phyloP scores from a whole-genome alignment of 129 eudicot genomes.

The Calendula officinalis region DNA sequence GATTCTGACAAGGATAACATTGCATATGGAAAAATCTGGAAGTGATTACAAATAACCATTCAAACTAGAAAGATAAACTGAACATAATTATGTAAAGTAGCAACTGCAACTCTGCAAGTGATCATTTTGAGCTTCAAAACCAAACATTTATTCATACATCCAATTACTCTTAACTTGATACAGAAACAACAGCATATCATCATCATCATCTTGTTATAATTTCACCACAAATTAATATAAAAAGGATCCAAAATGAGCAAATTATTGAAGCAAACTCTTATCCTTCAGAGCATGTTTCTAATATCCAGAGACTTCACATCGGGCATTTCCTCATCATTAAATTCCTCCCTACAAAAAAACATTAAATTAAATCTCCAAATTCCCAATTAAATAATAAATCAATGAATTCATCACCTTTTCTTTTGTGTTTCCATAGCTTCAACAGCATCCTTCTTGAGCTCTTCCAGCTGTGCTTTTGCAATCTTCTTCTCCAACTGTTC shows the following conservation, averaged over 20 bases:
- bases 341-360: constrained; percentile 51
- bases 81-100: constrained; percentile 10
- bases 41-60: constrained; percentile 4
- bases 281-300: constrained; percentile 41
- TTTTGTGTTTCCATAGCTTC: constrained; percentile 70
- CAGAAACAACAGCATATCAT: constrained; percentile 20
- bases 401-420: constrained; percentile 42
- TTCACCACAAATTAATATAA: constrained; percentile 11
- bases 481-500: constrained; percentile 66
- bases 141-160: constrained; percentile 32
- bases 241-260: constrained; percentile 20
- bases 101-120: constrained; percentile 6
- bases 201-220: constrained; percentile 18
- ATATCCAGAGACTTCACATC: constrained; percentile 55
- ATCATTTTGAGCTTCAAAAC: constrained; percentile 23
- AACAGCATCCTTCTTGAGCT: constrained; percentile 63
- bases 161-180: constrained; percentile 26
- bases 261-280: constrained; percentile 26
- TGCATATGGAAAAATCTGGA: too few relatives aligned
- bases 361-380: too few relatives aligned
- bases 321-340: constrained; percentile 56
- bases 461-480: constrained; percentile 78
- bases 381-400: too few relatives aligned
- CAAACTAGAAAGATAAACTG: neutral
- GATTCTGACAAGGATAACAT: too few relatives aligned